Conservation (phyloP, 345 rosid species). For the Limnanthes douglasii region DNA sequence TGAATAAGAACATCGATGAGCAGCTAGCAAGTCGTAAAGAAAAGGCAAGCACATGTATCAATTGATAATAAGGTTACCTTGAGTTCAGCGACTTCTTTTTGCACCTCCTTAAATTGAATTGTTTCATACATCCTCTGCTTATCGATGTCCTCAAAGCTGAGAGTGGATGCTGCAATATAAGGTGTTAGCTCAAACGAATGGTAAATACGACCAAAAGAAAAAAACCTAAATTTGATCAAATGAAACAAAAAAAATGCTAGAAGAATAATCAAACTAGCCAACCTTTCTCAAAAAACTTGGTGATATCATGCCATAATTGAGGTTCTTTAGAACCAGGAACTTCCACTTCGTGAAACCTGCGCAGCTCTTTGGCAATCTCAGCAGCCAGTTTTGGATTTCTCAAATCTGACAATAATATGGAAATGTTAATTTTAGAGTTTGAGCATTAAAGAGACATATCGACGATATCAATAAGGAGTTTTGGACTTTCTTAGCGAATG, state of each 20-base stretch:
- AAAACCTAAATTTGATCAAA: neutral
- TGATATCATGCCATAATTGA: conserved; percentile 79
- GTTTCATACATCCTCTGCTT: conserved; percentile 47
- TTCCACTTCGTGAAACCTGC: conserved; percentile 62
- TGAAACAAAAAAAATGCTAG: neutral
- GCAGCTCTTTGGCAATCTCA: conserved; percentile 79
- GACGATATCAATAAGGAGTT: neutral
- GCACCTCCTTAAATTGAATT: conserved; percentile 58
- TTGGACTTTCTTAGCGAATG: no score
- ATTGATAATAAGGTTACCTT: conserved; percentile 29
- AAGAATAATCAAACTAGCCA: no score
- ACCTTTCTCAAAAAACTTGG: conserved; percentile 84
- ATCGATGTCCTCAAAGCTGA: conserved; percentile 54
- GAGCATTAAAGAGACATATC: neutral
- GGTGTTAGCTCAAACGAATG: neutral
- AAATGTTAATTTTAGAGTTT: neutral
- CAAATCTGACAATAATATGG: conserved; percentile 41
- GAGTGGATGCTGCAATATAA: conserved; percentile 52
- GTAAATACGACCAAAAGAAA: neutral
- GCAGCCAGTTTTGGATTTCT: conserved; percentile 64
- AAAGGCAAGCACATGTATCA: conserved; percentile 2
- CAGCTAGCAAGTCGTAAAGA: neutral
- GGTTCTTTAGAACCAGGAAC: conserved; percentile 90
- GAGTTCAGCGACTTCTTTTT: conserved; percentile 51
- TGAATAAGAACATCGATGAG: neutral